Base-by-base conservation (phyloP, 129 eudicot genomes). In the Sambucus nigra region DNA sequence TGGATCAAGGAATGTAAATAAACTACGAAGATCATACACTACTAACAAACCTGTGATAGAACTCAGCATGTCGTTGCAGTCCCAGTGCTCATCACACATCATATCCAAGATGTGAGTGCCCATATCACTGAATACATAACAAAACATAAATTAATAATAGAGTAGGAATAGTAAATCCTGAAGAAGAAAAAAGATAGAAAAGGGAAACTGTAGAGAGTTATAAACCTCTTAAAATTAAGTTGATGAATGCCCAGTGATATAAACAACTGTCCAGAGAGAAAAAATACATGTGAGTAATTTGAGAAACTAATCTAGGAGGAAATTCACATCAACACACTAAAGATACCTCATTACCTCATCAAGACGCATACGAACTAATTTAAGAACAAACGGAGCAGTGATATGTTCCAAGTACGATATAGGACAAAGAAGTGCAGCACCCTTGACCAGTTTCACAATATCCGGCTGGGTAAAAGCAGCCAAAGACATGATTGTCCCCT, bases 401-500 rank as follows among this genome's bases (percentile, higher is more conserved):
- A 92, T 55, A 76, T 92, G 99, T 49, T 73, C 95, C 80, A 92
- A 75, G 59, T 82, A 92, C 24, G 99, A 73, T 72, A 92, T 92
- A 38, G 99, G 99, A 69, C 82, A 86, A 58, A 92, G 84, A 65
- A 92, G 91, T 27, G 95, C 99, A 58, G 95, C 99, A 61, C 84
- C 99, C 64, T 71, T 76, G 35, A 92, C 94, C 95, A 77, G 74
- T 28, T 75, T 59, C 38, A 63, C 95, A 26, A 86, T 77, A 66
- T 77, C 65, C 48, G 99, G 91, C 64, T 86, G 80, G 26, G 99
- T 86, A 44, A 92, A 71, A 66, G 95, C 99, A 58, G 99, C 99
- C 46, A 92, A 71, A 11, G 99, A 86, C 64, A 92, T 86, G 46
- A 92, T 92, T 16, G 99, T 92, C 56, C 99, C 99, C 99, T 92